Evolutionary conservation across 108 stramenopile species (phyloP).

Genomic region (Skeletonema potamos): DNA sequence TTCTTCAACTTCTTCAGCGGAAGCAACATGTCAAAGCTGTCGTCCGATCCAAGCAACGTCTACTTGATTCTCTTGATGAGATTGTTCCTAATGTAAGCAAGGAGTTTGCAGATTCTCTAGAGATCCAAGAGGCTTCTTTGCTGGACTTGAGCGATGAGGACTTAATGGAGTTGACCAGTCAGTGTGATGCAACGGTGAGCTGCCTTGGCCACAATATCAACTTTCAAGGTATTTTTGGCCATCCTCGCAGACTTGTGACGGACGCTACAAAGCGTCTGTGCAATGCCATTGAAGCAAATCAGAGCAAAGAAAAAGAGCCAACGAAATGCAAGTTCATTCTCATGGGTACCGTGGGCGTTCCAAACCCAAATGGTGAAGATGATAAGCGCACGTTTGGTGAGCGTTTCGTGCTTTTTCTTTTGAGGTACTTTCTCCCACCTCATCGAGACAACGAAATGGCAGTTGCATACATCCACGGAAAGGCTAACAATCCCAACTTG

Average conservation of each 20-base stretch:
- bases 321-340: slow-evolving; percentile 52
- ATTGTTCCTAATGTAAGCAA: slow-evolving; percentile 2
- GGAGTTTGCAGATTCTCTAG: slow-evolving; percentile 8
- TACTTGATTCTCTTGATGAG: slow-evolving; percentile 10
- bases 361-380: slow-evolving; percentile 39
- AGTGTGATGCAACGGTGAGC: slow-evolving; percentile 47
- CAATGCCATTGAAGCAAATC: slow-evolving; percentile 21
- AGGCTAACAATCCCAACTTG: slow-evolving; percentile 5
- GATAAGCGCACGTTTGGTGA: slow-evolving; percentile 41
- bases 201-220: slow-evolving; percentile 50
- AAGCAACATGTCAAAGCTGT: slow-evolving; percentile 47
- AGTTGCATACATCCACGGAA: slow-evolving; percentile 39
- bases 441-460: slow-evolving; percentile 65
- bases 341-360: slow-evolving; percentile 64
- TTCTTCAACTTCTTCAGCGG: slow-evolving; percentile 48
- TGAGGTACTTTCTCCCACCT: slow-evolving; percentile 59
- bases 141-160: slow-evolving; percentile 46
- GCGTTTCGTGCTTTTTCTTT: slow-evolving; percentile 24
- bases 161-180: slow-evolving; percentile 30
- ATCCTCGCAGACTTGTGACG: slow-evolving; percentile 30
- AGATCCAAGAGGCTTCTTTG: slow-evolving; percentile 46
- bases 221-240: slow-evolving; percentile 42
- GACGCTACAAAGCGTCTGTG: slow-evolving; percentile 22
- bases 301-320: neutral
- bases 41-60: slow-evolving; percentile 47